Percentiles rank a stretch among this genome's conserved stretches.
Conservation (phyloP, 2,329 filamentous ascomycete species). For the Calonectria pseudoturangicola region DNA sequence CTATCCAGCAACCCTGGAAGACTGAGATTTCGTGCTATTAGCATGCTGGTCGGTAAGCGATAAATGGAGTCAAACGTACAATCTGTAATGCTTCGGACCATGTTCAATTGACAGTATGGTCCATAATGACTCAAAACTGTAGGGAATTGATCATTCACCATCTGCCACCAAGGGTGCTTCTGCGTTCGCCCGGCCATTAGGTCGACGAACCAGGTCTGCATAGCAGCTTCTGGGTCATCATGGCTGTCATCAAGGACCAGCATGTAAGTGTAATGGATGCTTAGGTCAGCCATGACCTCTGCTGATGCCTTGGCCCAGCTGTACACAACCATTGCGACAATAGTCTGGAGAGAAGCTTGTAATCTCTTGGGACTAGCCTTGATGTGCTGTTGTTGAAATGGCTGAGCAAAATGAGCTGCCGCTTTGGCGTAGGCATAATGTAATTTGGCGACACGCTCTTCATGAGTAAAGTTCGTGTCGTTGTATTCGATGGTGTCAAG, state of each 20-base stretch:
- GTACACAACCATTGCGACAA: slow-evolving; percentile 6
- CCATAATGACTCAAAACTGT: slow-evolving; percentile 8
- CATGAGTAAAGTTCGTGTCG: not conserved
- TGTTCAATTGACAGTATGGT: not conserved
- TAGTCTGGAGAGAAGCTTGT: not conserved
- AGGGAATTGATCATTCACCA: slow-evolving; percentile 3
- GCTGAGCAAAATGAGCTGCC: slow-evolving; percentile 13
- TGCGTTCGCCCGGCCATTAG: not conserved
- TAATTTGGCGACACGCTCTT: not conserved
- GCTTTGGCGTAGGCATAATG: not conserved
- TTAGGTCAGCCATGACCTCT: slow-evolving; percentile 10
- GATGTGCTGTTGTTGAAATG: slow-evolving; percentile 12
- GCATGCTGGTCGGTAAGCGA: not conserved
- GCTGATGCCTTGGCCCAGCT: slow-evolving; percentile 12
- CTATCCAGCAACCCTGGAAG: slow-evolving; percentile 13
- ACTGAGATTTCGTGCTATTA: not conserved
- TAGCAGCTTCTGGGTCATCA: slow-evolving; percentile 4
- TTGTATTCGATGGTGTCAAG: slow-evolving; percentile 23
- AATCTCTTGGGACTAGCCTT: not conserved
- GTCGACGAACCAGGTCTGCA: slow-evolving; percentile 10
- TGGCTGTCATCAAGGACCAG: slow-evolving; percentile 6
- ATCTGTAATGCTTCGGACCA: slow-evolving; percentile 7
- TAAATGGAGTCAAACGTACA: not conserved
- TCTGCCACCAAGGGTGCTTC: slow-evolving; percentile 20
- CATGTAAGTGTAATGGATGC: slow-evolving; percentile 18